Percentiles rank a stretch among this genome's conserved stretches.
Conservation (phyloP, 371 early-diverging fungal genomes). For the Apophysomyces sp. region DNA sequence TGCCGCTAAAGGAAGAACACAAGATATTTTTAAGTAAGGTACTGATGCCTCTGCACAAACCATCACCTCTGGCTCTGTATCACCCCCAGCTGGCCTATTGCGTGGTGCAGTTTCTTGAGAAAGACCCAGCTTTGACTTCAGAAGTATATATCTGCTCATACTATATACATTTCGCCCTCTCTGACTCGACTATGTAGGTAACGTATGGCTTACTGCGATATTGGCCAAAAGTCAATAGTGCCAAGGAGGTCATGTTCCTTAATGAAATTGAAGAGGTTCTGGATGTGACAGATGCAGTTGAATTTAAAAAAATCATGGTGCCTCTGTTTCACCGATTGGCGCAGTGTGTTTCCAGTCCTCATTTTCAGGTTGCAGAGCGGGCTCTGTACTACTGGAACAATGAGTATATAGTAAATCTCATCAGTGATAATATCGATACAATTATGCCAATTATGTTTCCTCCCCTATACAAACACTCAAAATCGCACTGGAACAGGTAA, state of each 20-base stretch:
- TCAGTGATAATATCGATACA: slow-evolving; percentile 84
- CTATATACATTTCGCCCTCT: neutral
- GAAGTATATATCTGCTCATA: slow-evolving; percentile 51
- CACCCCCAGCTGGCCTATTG: slow-evolving; percentile 97
- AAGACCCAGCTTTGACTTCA: slow-evolving; percentile 89
- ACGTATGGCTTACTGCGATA: slow-evolving; percentile 82
- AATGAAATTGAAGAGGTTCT: slow-evolving; percentile 96
- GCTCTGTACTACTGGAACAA: slow-evolving; percentile 97
- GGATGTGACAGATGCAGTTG: slow-evolving; percentile 86
- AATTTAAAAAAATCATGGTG: slow-evolving; percentile 84
- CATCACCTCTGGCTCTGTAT: slow-evolving; percentile 83
- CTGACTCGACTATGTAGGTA: slow-evolving; percentile 49
- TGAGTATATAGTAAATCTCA: slow-evolving; percentile 90
- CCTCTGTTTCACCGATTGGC: slow-evolving; percentile 91
- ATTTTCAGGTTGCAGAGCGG: slow-evolving; percentile 97
- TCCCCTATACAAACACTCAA: slow-evolving; percentile 86
- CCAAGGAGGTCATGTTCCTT: slow-evolving; percentile 98
- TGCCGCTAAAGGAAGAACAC: slow-evolving; percentile 97
- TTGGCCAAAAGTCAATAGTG: slow-evolving; percentile 98
- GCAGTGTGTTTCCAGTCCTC: slow-evolving; percentile 89
- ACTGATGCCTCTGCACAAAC: slow-evolving; percentile 93
- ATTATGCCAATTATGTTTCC: slow-evolving; percentile 94
- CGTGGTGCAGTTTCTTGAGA: slow-evolving; percentile 96
- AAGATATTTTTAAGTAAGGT: slow-evolving; percentile 90
- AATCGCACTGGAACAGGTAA: slow-evolving; percentile 95